Percentiles rank a stretch among this genome's conserved stretches.
Evolutionary conservation across 2,329 filamentous ascomycete species (phyloP).

Genomic region (Colletotrichum shisoi): DNA sequence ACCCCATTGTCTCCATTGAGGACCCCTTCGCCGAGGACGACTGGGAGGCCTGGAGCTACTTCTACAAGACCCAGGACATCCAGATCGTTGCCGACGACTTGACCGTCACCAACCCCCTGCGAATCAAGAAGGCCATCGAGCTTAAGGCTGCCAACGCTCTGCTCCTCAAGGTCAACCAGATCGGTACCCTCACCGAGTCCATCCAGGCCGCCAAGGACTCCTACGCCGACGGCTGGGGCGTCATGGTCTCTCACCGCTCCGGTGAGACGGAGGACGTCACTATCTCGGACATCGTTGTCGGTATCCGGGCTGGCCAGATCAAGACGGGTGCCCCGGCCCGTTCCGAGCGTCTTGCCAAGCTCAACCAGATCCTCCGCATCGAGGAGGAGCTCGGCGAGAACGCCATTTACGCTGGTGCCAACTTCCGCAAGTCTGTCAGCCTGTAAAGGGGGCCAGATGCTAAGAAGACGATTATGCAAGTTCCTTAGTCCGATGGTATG

Average conservation of each 20-base stretch:
- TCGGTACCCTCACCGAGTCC: slow-evolving; percentile 97
- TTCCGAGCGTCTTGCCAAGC: slow-evolving; percentile 98
- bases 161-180: slow-evolving; percentile 99
- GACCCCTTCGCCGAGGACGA: slow-evolving; percentile 99
- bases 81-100: slow-evolving; percentile 98
- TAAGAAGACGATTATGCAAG: slow-evolving; percentile 15
- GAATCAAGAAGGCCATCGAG: slow-evolving; percentile 99
- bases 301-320: slow-evolving; percentile 96
- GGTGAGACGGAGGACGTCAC: slow-evolving; percentile 99
- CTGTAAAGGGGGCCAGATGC: slow-evolving; percentile 63
- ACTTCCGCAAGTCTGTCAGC: slow-evolving; percentile 91
- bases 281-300: slow-evolving; percentile 97
- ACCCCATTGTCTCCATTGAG: slow-evolving; percentile 98
- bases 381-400: slow-evolving; percentile 97
- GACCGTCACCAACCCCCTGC: slow-evolving; percentile 97
- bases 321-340: slow-evolving; percentile 97
- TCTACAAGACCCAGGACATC: slow-evolving; percentile 98
- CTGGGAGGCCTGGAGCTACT: slow-evolving; percentile 99
- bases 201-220: slow-evolving; percentile 99
- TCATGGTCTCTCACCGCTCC: slow-evolving; percentile 99
- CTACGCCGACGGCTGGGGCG: slow-evolving; percentile 93
- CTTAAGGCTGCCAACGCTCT: slow-evolving; percentile 98
- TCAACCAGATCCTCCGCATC: slow-evolving; percentile 99
- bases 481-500: slow-evolving; percentile 1
- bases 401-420: slow-evolving; percentile 88